Evolutionary conservation across 139 green algal species (phyloP), one percentile per base, ranked within the genome.

Genomic region (Gonium pectorale): DNA sequence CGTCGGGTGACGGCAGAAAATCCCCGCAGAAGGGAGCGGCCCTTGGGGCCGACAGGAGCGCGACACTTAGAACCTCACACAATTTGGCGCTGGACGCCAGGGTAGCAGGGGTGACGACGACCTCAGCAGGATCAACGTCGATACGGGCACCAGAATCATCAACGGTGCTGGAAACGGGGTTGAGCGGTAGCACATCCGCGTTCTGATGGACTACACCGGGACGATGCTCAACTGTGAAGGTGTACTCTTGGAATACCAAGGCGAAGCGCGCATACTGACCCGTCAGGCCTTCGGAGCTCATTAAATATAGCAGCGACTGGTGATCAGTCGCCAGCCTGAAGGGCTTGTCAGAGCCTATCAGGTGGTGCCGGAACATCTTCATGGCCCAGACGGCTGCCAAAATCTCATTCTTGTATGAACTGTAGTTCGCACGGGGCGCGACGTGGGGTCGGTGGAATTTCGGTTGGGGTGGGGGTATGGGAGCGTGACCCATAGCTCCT

Each of bases 251-350:
- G 8, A 88, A 26, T 24, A 44, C 68, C n/a, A 83, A 8, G 4
- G 74, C 67, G 66, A 72, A 88, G 31, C 83, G 83, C 9, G 66
- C 73, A 9, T 85, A 63, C 67, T 85, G 73, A 1, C 73, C 63
- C 2, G 46, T 83, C 9, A 54, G 64, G 17, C 72, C 64, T 40
- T 63, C 35, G 38, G 49, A 38, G 15, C 40, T 67, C 27, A 88
- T 41, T n/a, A 88, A n/a, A 66, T 71, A 88, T 5, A 74, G 29
- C 19, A 88, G 60, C 15, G 83, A 40, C 4, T 41, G 46, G 54
- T 88, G 83, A 49, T 88, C 74, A 40, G 83, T 88, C 1, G 67
- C 38, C 24, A 88, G 44, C 1, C 21, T 46, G 54, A 88, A 88
- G 27, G 67, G 62, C 31, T 9, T 5, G 31, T 8, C 46, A 17